A percentile compares a stretch with the other conserved stretches of the same genome.
Evolutionary conservation across 192 early-diverging fungal genomes (phyloP).

Genomic region (Gryganskiella cystojenkinii): DNA sequence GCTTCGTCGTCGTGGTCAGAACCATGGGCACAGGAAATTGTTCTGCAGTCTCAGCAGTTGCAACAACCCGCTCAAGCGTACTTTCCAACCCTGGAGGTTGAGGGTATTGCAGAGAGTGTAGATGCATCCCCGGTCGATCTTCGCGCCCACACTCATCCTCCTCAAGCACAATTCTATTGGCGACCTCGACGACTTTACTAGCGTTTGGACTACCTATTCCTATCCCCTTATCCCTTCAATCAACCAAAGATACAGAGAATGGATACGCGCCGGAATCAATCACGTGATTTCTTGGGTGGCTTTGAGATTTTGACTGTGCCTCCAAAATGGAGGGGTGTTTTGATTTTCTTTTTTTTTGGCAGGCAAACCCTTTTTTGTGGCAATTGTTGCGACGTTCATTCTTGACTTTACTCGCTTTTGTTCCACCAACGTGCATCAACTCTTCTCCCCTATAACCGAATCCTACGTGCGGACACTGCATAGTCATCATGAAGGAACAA

Average conservation of each 20-base stretch:
- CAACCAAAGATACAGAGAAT: too few relatives aligned
- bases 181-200: slow-evolving; percentile 30
- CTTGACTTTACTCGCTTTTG: not conserved
- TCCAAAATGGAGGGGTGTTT: not conserved
- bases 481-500: slow-evolving; percentile 79
- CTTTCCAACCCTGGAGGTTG: too few relatives aligned
- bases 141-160: not conserved
- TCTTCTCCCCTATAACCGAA: not conserved
- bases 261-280: not conserved
- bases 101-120: not conserved
- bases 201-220: not conserved
- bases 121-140: not conserved
- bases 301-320: not conserved
- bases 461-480: not conserved
- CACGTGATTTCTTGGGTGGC: slow-evolving; percentile 12
- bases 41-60: too few relatives aligned
- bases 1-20: too few relatives aligned
- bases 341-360: slow-evolving; percentile 18
- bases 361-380: slow-evolving; percentile 11
- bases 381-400: not conserved
- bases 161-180: slow-evolving; percentile 18
- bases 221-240: not conserved
- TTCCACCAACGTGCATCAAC: not conserved
- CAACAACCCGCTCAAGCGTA: too few relatives aligned
- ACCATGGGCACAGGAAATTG: too few relatives aligned